phyloP scores from a whole-genome alignment of 495 filamentous ascomycete species.

The Neurospora sp. region DNA sequence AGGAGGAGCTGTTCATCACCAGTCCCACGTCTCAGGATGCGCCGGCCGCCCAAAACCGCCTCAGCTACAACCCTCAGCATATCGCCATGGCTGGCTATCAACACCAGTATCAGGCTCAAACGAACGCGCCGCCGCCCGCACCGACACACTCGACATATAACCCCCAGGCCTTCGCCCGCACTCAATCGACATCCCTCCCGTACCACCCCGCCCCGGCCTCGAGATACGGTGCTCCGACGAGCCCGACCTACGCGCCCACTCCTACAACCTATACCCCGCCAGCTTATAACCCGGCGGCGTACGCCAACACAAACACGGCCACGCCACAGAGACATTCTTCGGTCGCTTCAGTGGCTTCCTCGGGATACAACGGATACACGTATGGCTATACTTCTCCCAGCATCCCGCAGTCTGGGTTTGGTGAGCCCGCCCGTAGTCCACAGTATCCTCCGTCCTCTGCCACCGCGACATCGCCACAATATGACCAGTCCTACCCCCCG shows the following conservation, averaged over 20 bases:
- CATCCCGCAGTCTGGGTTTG: slow-evolving; percentile 20
- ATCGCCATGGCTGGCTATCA: slow-evolving; percentile 47
- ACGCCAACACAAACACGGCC: slow-evolving; percentile 26
- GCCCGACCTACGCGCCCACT: slow-evolving; percentile 20
- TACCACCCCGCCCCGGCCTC: slow-evolving; percentile 30
- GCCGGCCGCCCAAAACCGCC: slow-evolving; percentile 23
- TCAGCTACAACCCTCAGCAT: slow-evolving; percentile 38
- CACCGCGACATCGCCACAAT: slow-evolving; percentile 14
- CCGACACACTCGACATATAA: slow-evolving; percentile 61
- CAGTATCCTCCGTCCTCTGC: slow-evolving; percentile 19
- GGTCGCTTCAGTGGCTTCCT: slow-evolving; percentile 11
- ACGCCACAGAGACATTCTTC: slow-evolving; percentile 36
- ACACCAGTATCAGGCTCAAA: slow-evolving; percentile 44
- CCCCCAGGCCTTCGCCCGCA: slow-evolving; percentile 65
- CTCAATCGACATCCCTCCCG: slow-evolving; percentile 45
- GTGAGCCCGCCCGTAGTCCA: slow-evolving; percentile 26
- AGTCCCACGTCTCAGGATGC: slow-evolving; percentile 25
- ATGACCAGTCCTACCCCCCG: slow-evolving; percentile 18
- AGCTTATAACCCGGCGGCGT: slow-evolving; percentile 42
- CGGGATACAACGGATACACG: slow-evolving; percentile 31
- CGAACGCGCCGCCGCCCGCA: slow-evolving; percentile 32
- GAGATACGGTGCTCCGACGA: slow-evolving; percentile 23
- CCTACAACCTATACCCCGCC: slow-evolving; percentile 30
- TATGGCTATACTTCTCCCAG: slow-evolving; percentile 30
- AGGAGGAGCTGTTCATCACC: slow-evolving; percentile 42